Conservation (phyloP, 306 rosid species). For the Quercus wislizeni region DNA sequence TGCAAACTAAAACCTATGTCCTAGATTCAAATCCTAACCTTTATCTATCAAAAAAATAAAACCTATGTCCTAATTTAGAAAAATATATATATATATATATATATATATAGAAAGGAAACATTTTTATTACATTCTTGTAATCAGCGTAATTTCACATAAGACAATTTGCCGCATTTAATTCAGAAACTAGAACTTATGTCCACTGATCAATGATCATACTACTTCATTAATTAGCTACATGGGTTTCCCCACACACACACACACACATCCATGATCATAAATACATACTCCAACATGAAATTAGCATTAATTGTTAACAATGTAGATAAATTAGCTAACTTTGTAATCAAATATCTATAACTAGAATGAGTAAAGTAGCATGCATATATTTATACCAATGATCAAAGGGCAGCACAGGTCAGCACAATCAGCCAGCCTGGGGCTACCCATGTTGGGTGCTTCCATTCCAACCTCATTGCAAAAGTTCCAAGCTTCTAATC, state of each 20-base stretch:
- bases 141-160: background rate
- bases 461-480: constrained; percentile 65
- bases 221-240: background rate
- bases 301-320: background rate
- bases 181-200: background rate
- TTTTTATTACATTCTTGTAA: background rate
- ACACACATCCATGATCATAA: background rate
- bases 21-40: too few relatives aligned
- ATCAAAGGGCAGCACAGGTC: constrained; percentile 29
- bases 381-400: constrained; percentile 12
- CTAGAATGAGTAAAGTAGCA: background rate
- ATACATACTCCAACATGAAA: background rate
- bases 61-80: too few relatives aligned
- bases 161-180: too few relatives aligned
- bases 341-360: background rate
- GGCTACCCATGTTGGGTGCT: constrained; percentile 62
- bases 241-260: background rate
- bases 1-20: background rate
- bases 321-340: background rate
- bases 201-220: background rate
- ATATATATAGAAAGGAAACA: too few relatives aligned
- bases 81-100: background rate
- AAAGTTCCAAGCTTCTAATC: constrained; percentile 56
- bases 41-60: background rate
- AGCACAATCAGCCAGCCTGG: constrained; percentile 59